A percentile compares a stretch with the other conserved stretches of the same genome.
Evolutionary conservation across 495 filamentous ascomycete species (phyloP).

Genomic region (Apiosordaria backusii): DNA sequence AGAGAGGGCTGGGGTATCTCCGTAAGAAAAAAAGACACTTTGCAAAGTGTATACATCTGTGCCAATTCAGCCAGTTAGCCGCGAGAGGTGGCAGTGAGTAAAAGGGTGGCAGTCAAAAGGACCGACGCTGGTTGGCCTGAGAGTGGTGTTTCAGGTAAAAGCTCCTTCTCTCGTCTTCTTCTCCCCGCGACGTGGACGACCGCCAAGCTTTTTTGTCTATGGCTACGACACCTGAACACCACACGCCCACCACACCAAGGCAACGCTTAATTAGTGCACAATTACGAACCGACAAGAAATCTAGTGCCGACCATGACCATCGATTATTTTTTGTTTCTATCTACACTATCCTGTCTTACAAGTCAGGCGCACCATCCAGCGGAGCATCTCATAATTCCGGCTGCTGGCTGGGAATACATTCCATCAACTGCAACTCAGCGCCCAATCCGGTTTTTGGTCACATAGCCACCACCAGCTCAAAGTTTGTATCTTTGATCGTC

Average conservation of each 20-base stretch:
- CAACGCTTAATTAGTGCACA: slow-evolving; percentile 3
- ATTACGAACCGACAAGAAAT: slow-evolving; percentile 6
- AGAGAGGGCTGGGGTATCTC: background rate
- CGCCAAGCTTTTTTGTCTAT: too few relatives aligned
- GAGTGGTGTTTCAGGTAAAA: slow-evolving; percentile 31
- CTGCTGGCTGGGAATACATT: background rate
- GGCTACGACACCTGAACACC: slow-evolving; percentile 4
- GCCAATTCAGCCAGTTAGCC: background rate
- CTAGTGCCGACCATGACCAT: background rate
- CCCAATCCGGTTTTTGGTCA: background rate
- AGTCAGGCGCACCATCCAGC: background rate
- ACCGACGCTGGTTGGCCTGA: slow-evolving; percentile 26
- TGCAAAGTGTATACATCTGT: background rate
- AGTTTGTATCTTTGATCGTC: background rate
- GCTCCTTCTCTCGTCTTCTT: background rate
- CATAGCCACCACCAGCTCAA: background rate
- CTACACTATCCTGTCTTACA: too few relatives aligned
- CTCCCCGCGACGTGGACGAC: background rate
- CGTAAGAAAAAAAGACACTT: too few relatives aligned
- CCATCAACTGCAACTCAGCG: background rate
- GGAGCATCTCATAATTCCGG: background rate
- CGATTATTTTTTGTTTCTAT: too few relatives aligned
- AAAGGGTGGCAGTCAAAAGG: background rate
- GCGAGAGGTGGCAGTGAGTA: background rate
- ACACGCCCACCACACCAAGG: background rate